These are phyloP conservation scores for Phylloporus arenicola DNA, from an alignment of 768 basidiomycete species.

Conservation along the genomic window DNA sequence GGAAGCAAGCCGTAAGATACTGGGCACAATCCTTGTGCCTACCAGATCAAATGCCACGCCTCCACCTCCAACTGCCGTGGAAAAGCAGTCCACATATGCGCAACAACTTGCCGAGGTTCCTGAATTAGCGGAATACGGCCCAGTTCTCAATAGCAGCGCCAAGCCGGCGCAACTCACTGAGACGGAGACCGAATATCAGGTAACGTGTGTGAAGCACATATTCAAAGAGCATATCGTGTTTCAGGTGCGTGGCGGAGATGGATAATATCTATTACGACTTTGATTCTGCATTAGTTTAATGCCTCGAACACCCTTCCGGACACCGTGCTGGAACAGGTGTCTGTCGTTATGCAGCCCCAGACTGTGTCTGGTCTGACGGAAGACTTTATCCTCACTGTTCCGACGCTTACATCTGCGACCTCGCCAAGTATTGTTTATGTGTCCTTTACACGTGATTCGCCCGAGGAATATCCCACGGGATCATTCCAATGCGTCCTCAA, in stretches of 20 bases:
- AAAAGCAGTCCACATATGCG: constrained; percentile 82
- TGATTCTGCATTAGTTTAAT: constrained; percentile 66
- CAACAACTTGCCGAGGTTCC: constrained; percentile 83
- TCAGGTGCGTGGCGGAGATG: constrained; percentile 55
- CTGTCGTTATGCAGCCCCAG: constrained; percentile 86
- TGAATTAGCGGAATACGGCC: constrained; percentile 79
- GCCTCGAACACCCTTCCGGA: constrained; percentile 95
- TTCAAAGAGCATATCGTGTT: constrained; percentile 95
- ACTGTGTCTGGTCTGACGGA: constrained; percentile 74
- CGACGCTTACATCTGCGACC: constrained; percentile 58
- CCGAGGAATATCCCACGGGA: constrained; percentile 70
- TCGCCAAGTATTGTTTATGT: constrained; percentile 90
- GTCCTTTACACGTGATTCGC: constrained; percentile 81
- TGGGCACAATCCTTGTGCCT: constrained; percentile 81
- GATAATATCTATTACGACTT: neutral
- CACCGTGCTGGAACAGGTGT: constrained; percentile 90
- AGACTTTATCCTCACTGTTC: constrained; percentile 89
- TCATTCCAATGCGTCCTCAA: constrained; percentile 90
- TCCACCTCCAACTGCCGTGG: constrained; percentile 75
- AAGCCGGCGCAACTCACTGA: constrained; percentile 85
- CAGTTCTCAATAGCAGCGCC: constrained; percentile 79
- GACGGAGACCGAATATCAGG: constrained; percentile 96
- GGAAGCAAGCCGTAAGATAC: constrained; percentile 72
- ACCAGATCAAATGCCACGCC: constrained; percentile 55
- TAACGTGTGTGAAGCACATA: constrained; percentile 93